A percentile compares a stretch with the other conserved stretches of the same genome.
Evolutionary conservation across 495 filamentous ascomycete species (phyloP).

Genomic region (Aspergillus haitiensis): DNA sequence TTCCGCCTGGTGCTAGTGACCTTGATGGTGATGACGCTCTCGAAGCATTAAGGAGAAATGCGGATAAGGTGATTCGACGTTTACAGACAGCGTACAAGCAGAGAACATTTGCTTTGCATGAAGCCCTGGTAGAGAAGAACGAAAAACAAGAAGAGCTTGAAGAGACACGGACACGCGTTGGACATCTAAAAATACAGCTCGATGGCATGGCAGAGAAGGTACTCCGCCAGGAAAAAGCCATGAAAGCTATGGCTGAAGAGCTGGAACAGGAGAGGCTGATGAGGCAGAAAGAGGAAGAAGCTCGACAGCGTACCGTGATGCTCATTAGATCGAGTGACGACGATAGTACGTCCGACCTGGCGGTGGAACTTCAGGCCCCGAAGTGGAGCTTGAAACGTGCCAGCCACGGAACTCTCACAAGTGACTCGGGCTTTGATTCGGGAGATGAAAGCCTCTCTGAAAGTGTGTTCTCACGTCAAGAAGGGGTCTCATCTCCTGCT

Average conservation of each 20-base stretch:
- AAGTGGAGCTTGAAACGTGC: conserved; percentile 50
- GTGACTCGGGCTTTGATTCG: conserved; percentile 56
- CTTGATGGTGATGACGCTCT: conserved; percentile 64
- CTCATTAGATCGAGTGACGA: conserved; percentile 36
- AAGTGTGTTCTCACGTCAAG: conserved; percentile 63
- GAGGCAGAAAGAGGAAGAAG: conserved; percentile 55
- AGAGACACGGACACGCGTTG: conserved; percentile 66
- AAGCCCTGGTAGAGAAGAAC: conserved; percentile 60
- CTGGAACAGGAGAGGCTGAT: conserved; percentile 59
- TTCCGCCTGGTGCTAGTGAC: conserved; percentile 53
- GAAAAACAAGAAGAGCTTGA: conserved; percentile 71
- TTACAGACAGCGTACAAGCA: conserved; percentile 73
- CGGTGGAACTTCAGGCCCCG: conserved; percentile 51
- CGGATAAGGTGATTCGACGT: conserved; percentile 59
- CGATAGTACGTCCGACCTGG: conserved; percentile 53
- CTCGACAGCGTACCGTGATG: conserved; percentile 41
- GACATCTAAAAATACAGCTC: conserved; percentile 69
- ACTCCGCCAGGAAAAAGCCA: conserved; percentile 61
- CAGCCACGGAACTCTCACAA: conserved; percentile 52
- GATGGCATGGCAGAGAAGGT: conserved; percentile 73
- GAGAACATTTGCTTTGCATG: conserved; percentile 58
- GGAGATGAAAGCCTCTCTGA: conserved; percentile 58
- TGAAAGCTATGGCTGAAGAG: conserved; percentile 63
- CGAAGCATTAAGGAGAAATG: conserved; percentile 68
- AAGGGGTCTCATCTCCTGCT: conserved; percentile 49